phyloP scores from a whole-genome alignment of 192 early-diverging fungal species.

The Coemansia brasiliensis region DNA sequence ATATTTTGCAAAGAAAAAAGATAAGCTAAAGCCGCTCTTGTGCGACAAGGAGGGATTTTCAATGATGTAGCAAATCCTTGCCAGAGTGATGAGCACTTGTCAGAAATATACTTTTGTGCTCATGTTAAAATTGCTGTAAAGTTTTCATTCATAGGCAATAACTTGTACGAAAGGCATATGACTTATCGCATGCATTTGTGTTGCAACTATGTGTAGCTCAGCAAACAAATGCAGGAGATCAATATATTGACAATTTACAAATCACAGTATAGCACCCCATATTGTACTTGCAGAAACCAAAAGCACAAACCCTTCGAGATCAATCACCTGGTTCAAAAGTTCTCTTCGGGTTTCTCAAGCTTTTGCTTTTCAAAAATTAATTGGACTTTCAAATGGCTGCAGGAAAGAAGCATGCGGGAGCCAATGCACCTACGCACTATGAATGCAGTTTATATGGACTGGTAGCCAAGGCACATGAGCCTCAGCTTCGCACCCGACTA shows the following conservation, averaged over 20 bases:
- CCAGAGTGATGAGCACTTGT: no score
- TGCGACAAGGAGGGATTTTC: no score
- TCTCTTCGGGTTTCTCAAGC: background rate
- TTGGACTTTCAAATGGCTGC: slow-evolving; percentile 20
- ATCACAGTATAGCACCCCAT: background rate
- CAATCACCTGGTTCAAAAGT: background rate
- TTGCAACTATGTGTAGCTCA: no score
- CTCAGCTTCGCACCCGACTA: slow-evolving; percentile 63
- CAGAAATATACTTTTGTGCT: no score
- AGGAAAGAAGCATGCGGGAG: slow-evolving; percentile 37
- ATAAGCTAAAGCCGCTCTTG: background rate
- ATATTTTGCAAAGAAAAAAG: background rate
- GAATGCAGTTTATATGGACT: slow-evolving; percentile 63
- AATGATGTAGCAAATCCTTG: no score
- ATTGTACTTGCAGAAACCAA: background rate
- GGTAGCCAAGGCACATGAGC: slow-evolving; percentile 48
- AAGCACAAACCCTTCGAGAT: background rate
- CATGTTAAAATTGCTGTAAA: no score
- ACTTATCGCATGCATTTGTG: no score
- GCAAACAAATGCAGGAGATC: no score
- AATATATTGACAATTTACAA: no score
- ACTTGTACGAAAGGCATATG: no score
- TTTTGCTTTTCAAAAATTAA: no score
- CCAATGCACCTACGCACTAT: slow-evolving; percentile 41
- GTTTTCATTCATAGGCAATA: no score